Evolutionary conservation across 139 green algal genomes (phyloP), one percentile per base, ranked within the genome.

Genomic region (Picochlorum costavermella): DNA sequence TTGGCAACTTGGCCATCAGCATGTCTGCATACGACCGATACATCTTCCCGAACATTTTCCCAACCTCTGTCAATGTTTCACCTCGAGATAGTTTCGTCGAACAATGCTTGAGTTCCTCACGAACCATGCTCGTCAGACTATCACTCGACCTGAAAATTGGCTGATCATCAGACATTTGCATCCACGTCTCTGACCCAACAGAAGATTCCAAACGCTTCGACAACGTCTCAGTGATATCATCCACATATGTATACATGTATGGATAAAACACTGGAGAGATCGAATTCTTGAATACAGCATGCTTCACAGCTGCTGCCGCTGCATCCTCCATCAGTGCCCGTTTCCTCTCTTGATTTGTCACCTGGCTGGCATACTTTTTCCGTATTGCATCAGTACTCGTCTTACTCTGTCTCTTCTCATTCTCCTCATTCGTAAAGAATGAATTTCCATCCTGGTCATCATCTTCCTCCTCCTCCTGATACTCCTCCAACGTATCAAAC

Each of bases 121-220:
- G 88, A 65, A 98, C 86, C 59, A 83, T 83, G 10, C 91, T 69
- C 80, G 95, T 96, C 40, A 96, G 64, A 76, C 85, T 67, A 53
- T 75, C 82, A 50, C 72, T 75, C 46, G 70, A 81, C 26, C 67
- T 64, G 40, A 90, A 71, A 50, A 86, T 71, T 57, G 65, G 57
- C 25, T 76, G 69, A 12, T 81, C 81, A 16, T 78, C 78, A 25
- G 84, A 81, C 48, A 77, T 75, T 25, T 82, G 70, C 28, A 71
- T 67, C 90, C 90, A 97, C 36, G 67, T 86, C 85, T 98, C 92
- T 70, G 91, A 83, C 44, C 48, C 45, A 30, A 96, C 69, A 53
- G 88, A 66, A 10, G 67, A 44, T 17, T 95, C 82, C 49, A 96
- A 66, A 40, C 80, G 73, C 16, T 75, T 68, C 36, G 81, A 56